A percentile compares a stretch with the other conserved stretches of the same genome.
These are phyloP conservation scores for Aspergillus cavernicola DNA, from an alignment of 495 filamentous ascomycete species.

Conservation along the genomic window DNA sequence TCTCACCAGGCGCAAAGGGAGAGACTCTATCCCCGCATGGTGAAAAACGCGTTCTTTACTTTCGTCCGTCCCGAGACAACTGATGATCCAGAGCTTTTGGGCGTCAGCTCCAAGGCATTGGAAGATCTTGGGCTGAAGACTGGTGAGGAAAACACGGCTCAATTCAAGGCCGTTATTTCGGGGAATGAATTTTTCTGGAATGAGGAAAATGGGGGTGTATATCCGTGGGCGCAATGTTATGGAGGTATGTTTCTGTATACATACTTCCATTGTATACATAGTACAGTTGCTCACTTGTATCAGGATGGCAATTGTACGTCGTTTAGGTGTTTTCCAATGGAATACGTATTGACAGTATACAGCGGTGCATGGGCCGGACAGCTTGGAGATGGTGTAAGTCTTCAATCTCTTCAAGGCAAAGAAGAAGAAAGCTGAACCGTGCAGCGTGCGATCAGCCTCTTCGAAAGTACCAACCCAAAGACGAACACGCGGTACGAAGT, in stretches of 20 bases:
- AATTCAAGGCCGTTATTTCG: constrained; percentile 71
- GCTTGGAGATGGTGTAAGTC: constrained; percentile 74
- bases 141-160: constrained; percentile 63
- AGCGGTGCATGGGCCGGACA: constrained; percentile 89
- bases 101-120: constrained; percentile 72
- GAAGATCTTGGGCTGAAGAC: constrained; percentile 67
- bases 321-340: not conserved
- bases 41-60: constrained; percentile 83
- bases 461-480: constrained; percentile 76
- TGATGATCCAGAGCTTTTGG: constrained; percentile 71
- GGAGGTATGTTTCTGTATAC: constrained; percentile 64
- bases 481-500: constrained; percentile 77
- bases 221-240: constrained; percentile 98
- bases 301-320: constrained; percentile 56
- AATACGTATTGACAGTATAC: constrained; percentile 14
- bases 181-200: constrained; percentile 71
- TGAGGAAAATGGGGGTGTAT: constrained; percentile 63
- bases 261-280: too few species aligned
- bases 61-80: constrained; percentile 77
- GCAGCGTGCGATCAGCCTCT: constrained; percentile 81
- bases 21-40: constrained; percentile 73
- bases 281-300: constrained; percentile 9
- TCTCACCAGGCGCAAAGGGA: constrained; percentile 78
- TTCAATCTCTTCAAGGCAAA: not conserved
- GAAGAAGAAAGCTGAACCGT: constrained; percentile 8